A percentile compares a stretch with the other conserved stretches of the same genome.
These are phyloP conservation scores for Casuarina equisetifolia DNA, from an alignment of 306 rosid species.

Conservation along the genomic window DNA sequence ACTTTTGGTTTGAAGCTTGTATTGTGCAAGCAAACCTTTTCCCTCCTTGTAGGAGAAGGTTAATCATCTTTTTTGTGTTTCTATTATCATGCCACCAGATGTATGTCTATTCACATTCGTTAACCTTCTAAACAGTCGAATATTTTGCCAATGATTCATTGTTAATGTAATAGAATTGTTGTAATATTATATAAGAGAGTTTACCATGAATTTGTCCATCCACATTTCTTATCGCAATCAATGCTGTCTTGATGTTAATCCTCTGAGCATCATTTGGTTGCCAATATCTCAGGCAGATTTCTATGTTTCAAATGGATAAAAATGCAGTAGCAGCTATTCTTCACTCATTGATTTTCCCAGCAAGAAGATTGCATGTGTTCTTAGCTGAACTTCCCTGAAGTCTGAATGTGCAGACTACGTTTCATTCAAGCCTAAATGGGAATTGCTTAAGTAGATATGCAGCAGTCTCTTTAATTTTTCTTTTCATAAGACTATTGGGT, in stretches of 20 bases:
- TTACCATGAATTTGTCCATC: not conserved
- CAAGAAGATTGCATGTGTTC: not conserved
- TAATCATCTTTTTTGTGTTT: not conserved
- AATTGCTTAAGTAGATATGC: not conserved
- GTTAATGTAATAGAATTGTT: not conserved
- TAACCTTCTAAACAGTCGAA: not conserved
- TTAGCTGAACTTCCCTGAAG: not conserved
- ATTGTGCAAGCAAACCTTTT: not conserved
- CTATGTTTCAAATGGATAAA: not conserved
- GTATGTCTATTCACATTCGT: not conserved
- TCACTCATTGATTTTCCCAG: not conserved
- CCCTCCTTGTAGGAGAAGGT: not conserved
- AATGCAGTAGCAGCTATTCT: not conserved
- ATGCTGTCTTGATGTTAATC: not conserved
- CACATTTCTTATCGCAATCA: not conserved
- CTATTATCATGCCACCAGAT: not conserved
- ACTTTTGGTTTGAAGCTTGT: not conserved
- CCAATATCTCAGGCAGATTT: not conserved
- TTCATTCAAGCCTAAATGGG: not conserved
- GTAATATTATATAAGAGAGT: not conserved
- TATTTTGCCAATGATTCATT: not conserved
- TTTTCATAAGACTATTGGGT: not conserved
- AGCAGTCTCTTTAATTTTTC: not conserved
- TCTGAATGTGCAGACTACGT: not conserved
- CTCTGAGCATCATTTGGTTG: constrained; percentile 2